Conservation (phyloP, 2,329 filamentous ascomycete genomes). For the Pseudogymnoascus sp. region DNA sequence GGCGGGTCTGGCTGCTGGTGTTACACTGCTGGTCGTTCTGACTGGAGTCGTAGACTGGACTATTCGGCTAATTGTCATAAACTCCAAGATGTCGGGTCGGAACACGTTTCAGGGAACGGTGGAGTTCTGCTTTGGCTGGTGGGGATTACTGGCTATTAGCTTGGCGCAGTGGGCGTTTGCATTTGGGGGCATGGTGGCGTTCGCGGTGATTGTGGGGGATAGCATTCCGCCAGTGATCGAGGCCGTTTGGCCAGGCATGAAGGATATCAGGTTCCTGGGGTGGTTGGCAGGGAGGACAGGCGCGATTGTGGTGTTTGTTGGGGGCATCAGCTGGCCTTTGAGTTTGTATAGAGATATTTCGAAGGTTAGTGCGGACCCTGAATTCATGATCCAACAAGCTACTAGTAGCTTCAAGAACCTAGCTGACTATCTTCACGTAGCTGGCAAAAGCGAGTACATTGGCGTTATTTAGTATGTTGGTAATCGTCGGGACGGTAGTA, state of each 20-base stretch:
- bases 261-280: constrained; percentile 67
- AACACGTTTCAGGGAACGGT: constrained; percentile 95
- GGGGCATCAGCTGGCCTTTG: constrained; percentile 82
- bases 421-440: constrained; percentile 38
- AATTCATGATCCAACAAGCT: background rate
- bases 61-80: constrained; percentile 91
- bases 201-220: constrained; percentile 94
- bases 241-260: constrained; percentile 71
- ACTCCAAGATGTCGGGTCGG: constrained; percentile 90
- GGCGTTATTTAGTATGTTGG: constrained; percentile 82
- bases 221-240: constrained; percentile 85
- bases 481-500: constrained; percentile 83
- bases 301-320: constrained; percentile 78
- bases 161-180: constrained; percentile 97
- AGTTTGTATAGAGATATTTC: constrained; percentile 94
- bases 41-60: constrained; percentile 94
- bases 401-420: background rate
- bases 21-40: constrained; percentile 67
- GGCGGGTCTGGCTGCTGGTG: constrained; percentile 75
- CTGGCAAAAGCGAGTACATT: constrained; percentile 92
- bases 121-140: constrained; percentile 85
- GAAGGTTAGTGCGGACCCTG: constrained; percentile 53
- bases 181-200: constrained; percentile 97
- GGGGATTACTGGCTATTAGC: constrained; percentile 78
- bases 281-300: constrained; percentile 73